phyloP scores from a whole-genome alignment of 2,329 filamentous ascomycete species.

The Sporothrix humicola region DNA sequence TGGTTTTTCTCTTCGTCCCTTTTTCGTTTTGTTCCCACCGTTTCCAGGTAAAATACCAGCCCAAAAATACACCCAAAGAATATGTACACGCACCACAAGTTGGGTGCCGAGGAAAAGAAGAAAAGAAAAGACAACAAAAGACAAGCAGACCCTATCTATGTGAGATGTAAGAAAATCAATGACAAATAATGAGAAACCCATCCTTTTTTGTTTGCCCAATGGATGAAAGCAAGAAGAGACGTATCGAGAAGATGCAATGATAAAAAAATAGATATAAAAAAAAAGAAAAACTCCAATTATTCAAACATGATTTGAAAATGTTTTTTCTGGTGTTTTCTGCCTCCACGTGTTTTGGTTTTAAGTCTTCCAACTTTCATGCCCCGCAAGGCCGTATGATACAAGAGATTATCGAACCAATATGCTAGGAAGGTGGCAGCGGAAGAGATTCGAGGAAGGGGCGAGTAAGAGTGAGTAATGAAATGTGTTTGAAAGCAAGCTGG shows the following conservation, averaged over 20 bases:
- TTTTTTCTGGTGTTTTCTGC: slow-evolving; percentile 7
- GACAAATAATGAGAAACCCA: background rate
- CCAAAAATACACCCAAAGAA: slow-evolving; percentile 14
- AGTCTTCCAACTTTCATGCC: background rate
- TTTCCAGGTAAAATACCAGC: slow-evolving; percentile 7
- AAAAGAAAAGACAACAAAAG: background rate
- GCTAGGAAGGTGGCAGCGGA: background rate
- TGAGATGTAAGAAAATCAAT: background rate
- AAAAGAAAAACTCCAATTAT: background rate
- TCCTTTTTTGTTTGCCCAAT: slow-evolving; percentile 21
- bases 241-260: background rate
- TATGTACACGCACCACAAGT: slow-evolving; percentile 27
- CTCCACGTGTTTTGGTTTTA: background rate
- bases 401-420: slow-evolving; percentile 13
- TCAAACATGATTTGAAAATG: background rate
- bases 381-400: slow-evolving; percentile 27
- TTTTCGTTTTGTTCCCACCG: slow-evolving; percentile 20
- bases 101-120: background rate
- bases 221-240: slow-evolving; percentile 5
- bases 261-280: background rate
- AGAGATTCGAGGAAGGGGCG: background rate
- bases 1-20: slow-evolving; percentile 33
- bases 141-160: slow-evolving; percentile 17
- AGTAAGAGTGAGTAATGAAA: too few relatives aligned
- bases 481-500: background rate